phyloP scores from a whole-genome alignment of 495 filamentous ascomycete species.

The Neurospora sp. region DNA sequence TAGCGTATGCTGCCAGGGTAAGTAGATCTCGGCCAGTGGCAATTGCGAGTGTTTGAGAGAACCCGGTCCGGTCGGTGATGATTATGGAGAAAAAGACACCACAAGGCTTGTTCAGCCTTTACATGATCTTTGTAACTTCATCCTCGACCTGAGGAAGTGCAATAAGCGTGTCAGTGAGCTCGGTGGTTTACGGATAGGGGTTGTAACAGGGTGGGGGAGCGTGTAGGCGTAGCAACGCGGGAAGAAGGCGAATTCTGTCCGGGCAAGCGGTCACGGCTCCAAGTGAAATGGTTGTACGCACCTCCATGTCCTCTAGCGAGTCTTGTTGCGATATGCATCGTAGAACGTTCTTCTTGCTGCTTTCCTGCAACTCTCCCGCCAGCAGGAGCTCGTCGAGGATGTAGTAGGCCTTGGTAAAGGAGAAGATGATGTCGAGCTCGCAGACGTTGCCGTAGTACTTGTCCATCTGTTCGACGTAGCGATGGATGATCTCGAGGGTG shows the following conservation, averaged over 20 bases:
- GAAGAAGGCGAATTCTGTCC: constrained; percentile 2
- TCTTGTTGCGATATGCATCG: constrained; percentile 92
- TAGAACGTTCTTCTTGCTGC: constrained; percentile 96
- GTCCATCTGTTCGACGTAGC: constrained; percentile 99
- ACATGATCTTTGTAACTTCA: constrained; percentile 94
- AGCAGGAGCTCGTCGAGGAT: constrained; percentile 96
- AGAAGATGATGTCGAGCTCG: constrained; percentile 97
- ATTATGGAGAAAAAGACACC: constrained; percentile 4
- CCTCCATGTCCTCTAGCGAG: constrained; percentile 94
- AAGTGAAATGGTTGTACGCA: constrained; percentile 39
- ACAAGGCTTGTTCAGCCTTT: constrained; percentile 31
- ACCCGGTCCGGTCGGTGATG: not conserved
- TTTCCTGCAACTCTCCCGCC: constrained; percentile 96
- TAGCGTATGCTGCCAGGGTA: constrained; percentile 5
- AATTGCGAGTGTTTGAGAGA: constrained; percentile 3
- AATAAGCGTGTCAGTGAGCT: constrained; percentile 46
- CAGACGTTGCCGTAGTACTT: constrained; percentile 99
- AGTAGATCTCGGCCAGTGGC: not conserved
- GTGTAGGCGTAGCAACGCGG: not conserved
- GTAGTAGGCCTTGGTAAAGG: constrained; percentile 87
- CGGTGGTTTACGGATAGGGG: not conserved
- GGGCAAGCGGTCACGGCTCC: not conserved
- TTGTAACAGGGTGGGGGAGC: not conserved
- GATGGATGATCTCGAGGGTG: constrained; percentile 95
- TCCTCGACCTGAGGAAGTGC: constrained; percentile 71